Evolutionary conservation across 2,329 filamentous ascomycete genomes (phyloP), one percentile per base, ranked within the genome.

Genomic region (Tricladium varicosporioides): DNA sequence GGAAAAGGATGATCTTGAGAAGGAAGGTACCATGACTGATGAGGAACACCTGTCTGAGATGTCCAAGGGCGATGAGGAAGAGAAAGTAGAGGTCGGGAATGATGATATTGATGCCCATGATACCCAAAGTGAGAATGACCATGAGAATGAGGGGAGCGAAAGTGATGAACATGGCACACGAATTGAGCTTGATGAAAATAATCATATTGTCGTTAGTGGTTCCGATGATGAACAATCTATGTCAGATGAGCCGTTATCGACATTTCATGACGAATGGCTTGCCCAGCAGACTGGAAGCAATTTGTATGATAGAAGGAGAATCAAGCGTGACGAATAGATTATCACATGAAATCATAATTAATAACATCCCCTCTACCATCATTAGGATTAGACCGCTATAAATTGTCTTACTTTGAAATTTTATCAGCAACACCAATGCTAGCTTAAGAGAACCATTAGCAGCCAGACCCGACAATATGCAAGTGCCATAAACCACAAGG

Each of bases 1-100:
- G 40, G 60, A 50, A 18, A 55, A 36, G 36, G 32, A 43, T 36
- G 45, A 32, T 27, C 49, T 44, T 11, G 56, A 50, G 18, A 48
- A 18, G 36, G 52, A 54, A 22, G 54, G 27, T 7, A 43, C 13
- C 16, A 16, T 18, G 16, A 16, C 4, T n/a, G 4, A 40, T 22
- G 22, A 40, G 22, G 22, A 7, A 27, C 3, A 7, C 22, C 22
- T 7, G 22, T 27, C 22, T 27, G 40, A 16, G 14, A 19, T 36
- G 7, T 32, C 42, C n/a, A 42, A 40, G 22, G 51, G 47, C 14
- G 57, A 51, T 27, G 51, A 16, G 33, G 52, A 54, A 19, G 55
- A 33, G 13, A 33, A 50, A 14, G 36, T 45, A 40, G 52, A 59
- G 44, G 46, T 27, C 22, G 22, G 22, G 22, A 27, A 27, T 4